Base-by-base conservation (phyloP, 495 filamentous ascomycete species). In the Neurospora sp. region DNA sequence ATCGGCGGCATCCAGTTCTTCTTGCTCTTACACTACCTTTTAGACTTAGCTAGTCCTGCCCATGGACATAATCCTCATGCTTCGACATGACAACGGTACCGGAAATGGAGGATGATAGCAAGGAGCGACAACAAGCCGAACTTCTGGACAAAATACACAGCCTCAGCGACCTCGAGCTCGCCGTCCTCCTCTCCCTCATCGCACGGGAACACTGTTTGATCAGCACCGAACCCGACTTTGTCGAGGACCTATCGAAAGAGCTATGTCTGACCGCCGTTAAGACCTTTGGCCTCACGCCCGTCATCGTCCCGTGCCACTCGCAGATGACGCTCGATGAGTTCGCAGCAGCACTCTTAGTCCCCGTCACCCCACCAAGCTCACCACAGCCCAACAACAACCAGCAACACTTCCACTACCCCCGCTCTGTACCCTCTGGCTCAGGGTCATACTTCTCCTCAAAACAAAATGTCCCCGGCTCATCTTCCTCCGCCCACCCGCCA, bases 101-200 rank as follows among this genome's bases (percentile, higher is more conserved):
- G 74, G 75, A 79, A 77, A 93, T 93, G 92, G 89, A 90, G 80
- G 82, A 89, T 75, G 81, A 83, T 78, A 62, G 16, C 23, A 62
- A 62, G 54, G 54, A 62, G 27, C 54, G 54, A 62, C 54, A 62
- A 62, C 54, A 62, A 62, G 54, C 54, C 54, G 79, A 79, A 54
- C 83, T 94, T 66, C 82, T 89, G 71, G 84, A 88, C 31, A 88
- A 90, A 80, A 85, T 94, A 71, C 90, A 92, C 80, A 85, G 86
- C 69, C 84, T 98, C 54, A 93, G 92, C 72, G 96, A 97, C 82
- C 86, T 98, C 69, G 94, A 97, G 82, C 88, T 99, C 54, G 96
- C 96, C 37, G 83, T 91, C 14, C 86, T 98, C 27, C 85, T 98
- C 70, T 95, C 90, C 77, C 87, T 97, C 39, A 85, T 92, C 72